phyloP scores from a whole-genome alignment of 352 stramenopile species.

The Globisporangium uncinulatum region DNA sequence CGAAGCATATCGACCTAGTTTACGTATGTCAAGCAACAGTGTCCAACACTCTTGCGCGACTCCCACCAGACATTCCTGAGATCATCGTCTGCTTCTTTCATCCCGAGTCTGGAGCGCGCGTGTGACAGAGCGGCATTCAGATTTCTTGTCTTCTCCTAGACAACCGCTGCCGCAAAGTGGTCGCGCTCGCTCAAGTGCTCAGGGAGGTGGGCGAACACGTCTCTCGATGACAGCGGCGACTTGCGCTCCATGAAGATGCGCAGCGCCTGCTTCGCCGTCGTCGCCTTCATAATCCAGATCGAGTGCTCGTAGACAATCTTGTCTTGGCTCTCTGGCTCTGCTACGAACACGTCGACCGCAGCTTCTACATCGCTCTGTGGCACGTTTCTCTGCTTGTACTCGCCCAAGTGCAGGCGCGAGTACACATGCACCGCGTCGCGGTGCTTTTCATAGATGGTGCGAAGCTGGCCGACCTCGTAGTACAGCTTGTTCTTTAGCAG shows the following conservation, averaged over 20 bases:
- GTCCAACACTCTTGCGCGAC: no score
- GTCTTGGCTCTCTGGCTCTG: constrained; percentile 64
- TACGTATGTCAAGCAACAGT: no score
- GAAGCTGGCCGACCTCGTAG: constrained; percentile 71
- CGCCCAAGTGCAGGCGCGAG: constrained; percentile 61
- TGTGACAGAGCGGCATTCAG: no score
- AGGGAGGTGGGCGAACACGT: constrained; percentile 75
- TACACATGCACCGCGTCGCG: constrained; percentile 81
- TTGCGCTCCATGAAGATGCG: constrained; percentile 80
- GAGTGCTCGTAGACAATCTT: constrained; percentile 87
- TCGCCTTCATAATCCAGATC: constrained; percentile 80
- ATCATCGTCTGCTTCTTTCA: no score
- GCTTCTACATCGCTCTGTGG: constrained; percentile 87
- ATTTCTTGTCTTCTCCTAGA: no score
- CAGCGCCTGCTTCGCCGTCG: constrained; percentile 68
- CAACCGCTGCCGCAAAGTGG: constrained; percentile 14
- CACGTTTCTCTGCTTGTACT: constrained; percentile 82
- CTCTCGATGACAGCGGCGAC: constrained; percentile 59
- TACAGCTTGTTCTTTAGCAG: constrained; percentile 73
- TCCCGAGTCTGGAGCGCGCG: no score
- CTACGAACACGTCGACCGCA: constrained; percentile 85
- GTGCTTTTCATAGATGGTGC: constrained; percentile 63
- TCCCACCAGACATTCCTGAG: no score
- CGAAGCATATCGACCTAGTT: no score
- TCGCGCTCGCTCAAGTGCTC: constrained; percentile 48